A percentile compares a stretch with the other conserved stretches of the same genome.
These are phyloP conservation scores for Inga laurina DNA, from an alignment of 306 rosid genomes.

Conservation along the genomic window DNA sequence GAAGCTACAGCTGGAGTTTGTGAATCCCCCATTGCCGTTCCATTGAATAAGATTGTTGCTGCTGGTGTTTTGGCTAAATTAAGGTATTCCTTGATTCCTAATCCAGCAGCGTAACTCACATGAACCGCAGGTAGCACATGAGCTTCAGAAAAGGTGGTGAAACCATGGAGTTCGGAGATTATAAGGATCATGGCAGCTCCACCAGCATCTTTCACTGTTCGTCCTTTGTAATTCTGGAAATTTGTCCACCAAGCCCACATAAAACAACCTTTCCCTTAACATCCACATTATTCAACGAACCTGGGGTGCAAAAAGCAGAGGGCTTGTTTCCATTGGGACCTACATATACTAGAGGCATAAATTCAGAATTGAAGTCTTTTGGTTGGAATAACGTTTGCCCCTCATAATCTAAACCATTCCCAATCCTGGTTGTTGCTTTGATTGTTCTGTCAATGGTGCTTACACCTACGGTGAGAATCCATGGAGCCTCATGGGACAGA, in stretches of 20 bases:
- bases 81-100: conserved; percentile 42
- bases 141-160: conserved; percentile 25
- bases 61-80: conserved; percentile 41
- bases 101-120: conserved; percentile 40
- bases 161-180: conserved; percentile 19
- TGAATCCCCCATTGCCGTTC: conserved; percentile 49
- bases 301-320: conserved; percentile 27
- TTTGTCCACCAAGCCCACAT: conserved; percentile 43
- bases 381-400: conserved; percentile 53
- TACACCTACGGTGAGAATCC: conserved; percentile 64
- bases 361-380: conserved; percentile 9
- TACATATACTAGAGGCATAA: conserved; percentile 47
- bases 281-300: conserved; percentile 30
- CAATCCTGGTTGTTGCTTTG: conserved; percentile 45
- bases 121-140: conserved; percentile 5
- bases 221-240: not conserved
- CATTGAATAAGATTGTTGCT: conserved; percentile 45
- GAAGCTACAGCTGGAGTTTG: conserved; percentile 41
- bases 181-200: conserved; percentile 60
- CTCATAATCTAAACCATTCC: conserved; percentile 44
- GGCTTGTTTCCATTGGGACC: conserved; percentile 31
- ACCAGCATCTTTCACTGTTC: conserved; percentile 43
- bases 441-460: conserved; percentile 65
- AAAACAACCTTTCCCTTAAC: conserved; percentile 55
- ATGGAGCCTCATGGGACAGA: conserved; percentile 67